Evolutionary conservation across 306 rosid species (phyloP), one percentile per base, ranked within the genome.

Genomic region (Inga laurina): DNA sequence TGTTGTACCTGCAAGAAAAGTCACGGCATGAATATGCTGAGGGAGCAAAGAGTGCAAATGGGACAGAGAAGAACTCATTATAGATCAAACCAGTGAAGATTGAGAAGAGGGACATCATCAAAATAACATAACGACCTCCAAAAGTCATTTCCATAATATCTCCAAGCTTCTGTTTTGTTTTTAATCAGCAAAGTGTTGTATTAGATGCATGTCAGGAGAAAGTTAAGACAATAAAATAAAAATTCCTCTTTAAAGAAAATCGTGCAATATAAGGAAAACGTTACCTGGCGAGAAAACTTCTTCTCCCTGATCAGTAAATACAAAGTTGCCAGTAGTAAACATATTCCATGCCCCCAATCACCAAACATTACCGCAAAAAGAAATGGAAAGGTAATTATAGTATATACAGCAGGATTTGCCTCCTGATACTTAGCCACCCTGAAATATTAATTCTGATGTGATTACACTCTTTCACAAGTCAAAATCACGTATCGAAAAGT

Each of bases 301-400:
- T 73, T 96, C 91, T 96, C 99, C 87, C 93, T 88, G 84, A 83
- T 66, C 82, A 96, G 74, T 76, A 93, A 79, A 89, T 88, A 96
- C 71, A 96, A 86, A 56, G 99, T 85, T 49, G 86, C 97, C 52
- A 96, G 89, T 54, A 96, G 87, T 87, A 96, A 79, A 87, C 99
- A 96, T 88, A 96, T 86, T 86, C 99, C 99, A 86, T 96, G 99
- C 75, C 99, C 99, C 99, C 99, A 96, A 86, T 96, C 99, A 80
- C 99, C 99, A 89, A 96, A 96, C 99, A 96, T 96, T 61, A 96
- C 98, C 39, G 99, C 99, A 88, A 96, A 96, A 67, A 95, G 99
- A 92, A 96, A 96, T 57, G 99, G 99, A 82, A 96, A 96, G 51
- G 99, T 93, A 82, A 92, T 84, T 2, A 96, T 89, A 27, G 99